phyloP scores from a whole-genome alignment of 1,139 yeast species.

The Scheffersomyces segobiensis region DNA sequence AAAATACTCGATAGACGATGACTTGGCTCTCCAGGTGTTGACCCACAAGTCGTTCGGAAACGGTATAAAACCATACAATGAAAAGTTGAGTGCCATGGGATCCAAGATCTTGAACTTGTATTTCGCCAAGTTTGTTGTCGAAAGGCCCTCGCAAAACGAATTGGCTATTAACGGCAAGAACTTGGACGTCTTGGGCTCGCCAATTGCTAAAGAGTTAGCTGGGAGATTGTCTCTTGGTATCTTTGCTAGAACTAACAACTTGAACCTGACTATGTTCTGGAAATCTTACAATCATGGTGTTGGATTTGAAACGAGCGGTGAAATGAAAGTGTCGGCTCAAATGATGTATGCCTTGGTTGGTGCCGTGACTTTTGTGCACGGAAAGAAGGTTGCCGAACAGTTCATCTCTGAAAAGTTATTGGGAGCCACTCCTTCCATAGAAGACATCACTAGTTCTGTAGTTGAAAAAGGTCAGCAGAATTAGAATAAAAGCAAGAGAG shows the following conservation, averaged over 20 bases:
- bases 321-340: constrained; percentile 61
- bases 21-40: constrained; percentile 69
- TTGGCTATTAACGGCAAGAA: constrained; percentile 55
- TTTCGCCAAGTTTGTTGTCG: constrained; percentile 54
- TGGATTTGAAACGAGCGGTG: constrained; percentile 57
- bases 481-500: not conserved
- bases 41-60: constrained; percentile 95
- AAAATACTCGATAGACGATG: constrained; percentile 49
- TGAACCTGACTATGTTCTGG: constrained; percentile 72
- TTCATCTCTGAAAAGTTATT: constrained; percentile 54
- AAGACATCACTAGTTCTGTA: constrained; percentile 21
- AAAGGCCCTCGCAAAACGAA: constrained; percentile 28
- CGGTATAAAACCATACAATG: constrained; percentile 86
- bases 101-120: constrained; percentile 64
- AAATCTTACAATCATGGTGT: constrained; percentile 56
- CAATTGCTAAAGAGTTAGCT: constrained; percentile 49
- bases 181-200: constrained; percentile 65
- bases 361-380: constrained; percentile 71
- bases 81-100: constrained; percentile 80
- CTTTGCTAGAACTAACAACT: constrained; percentile 49
- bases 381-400: constrained; percentile 55
- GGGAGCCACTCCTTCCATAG: constrained; percentile 15
- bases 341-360: constrained; percentile 78
- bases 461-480: constrained; percentile 11
- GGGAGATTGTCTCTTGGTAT: constrained; percentile 53